These are phyloP conservation scores for Phytopythium helicoides DNA, from an alignment of 352 stramenopile genomes.

Conservation along the genomic window DNA sequence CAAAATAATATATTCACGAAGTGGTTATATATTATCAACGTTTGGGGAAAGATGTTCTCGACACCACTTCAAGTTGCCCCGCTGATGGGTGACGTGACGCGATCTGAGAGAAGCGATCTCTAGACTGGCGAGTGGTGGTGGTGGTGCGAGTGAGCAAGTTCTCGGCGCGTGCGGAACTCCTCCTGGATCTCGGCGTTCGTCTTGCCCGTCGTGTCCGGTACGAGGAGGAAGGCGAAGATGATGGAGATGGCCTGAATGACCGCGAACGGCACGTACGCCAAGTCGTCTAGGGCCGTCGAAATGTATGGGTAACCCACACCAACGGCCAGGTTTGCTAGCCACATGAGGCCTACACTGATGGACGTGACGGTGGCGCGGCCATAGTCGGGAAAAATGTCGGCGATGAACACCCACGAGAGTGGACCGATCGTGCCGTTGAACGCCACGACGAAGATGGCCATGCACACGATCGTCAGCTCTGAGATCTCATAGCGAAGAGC, in stretches of 20 bases:
- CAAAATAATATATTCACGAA: too few relatives aligned
- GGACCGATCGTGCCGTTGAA: slow-evolving; percentile 46
- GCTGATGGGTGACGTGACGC: too few relatives aligned
- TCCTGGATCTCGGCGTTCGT: slow-evolving; percentile 53
- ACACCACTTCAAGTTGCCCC: too few relatives aligned
- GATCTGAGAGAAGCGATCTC: too few relatives aligned
- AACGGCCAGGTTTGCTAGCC: slow-evolving; percentile 26
- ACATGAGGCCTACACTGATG: slow-evolving; percentile 30
- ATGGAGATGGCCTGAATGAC: slow-evolving; percentile 18
- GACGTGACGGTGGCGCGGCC: slow-evolving; percentile 32
- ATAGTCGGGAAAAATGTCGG: slow-evolving; percentile 50
- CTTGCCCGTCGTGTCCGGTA: slow-evolving; percentile 50
- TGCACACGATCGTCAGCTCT: slow-evolving; percentile 42
- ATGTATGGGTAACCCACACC: slow-evolving; percentile 41
- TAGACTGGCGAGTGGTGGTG: not conserved
- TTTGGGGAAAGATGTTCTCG: too few relatives aligned
- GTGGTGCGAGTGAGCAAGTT: not conserved
- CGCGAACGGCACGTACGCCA: slow-evolving; percentile 31
- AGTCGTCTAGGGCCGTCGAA: slow-evolving; percentile 23
- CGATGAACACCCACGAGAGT: slow-evolving; percentile 42
- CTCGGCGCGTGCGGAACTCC: slow-evolving; percentile 15
- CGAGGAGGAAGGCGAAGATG: slow-evolving; percentile 34
- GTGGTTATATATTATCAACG: too few relatives aligned
- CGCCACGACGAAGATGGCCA: slow-evolving; percentile 35
- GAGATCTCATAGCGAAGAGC: slow-evolving; percentile 7